Base-by-base conservation (phyloP, 169 alveolate species). In the Plasmodium reichenowi region DNA sequence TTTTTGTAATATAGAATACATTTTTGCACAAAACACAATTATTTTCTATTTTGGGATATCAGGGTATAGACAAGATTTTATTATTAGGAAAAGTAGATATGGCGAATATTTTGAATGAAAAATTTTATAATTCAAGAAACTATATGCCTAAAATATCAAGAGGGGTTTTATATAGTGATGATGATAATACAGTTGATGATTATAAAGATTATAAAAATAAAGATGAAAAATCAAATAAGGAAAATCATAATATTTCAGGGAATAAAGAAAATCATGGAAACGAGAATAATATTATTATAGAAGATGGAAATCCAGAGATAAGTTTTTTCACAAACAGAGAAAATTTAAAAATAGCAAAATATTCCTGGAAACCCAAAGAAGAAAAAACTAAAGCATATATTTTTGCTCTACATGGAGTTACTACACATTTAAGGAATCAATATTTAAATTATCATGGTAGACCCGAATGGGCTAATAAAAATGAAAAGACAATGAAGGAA, bases 391-490 rank as follows among this genome's bases (percentile, higher is more conserved):
- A 91, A 88, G 96, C 93, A 8, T 60, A 70, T 58, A 59, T 93
- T 15, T 87, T 93, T 22, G 89, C 93, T 60, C 92, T 91, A 26
- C 96, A 93, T 85, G 96, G 96, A 59, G 86, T 88, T 22, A 68
- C 93, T 24, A 80, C 93, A 20, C 96, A 93, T 67, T 73, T 91
- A 56, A 91, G 94, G 26, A 93, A 88, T 48, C 95, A 93, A 52
- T 93, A 83, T 83, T 50, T 89, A 17, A 93, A 93, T 24, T 93
- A 80, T 78, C 76, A 63, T 64, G 88, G 88, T 29, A 62, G 76
- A 29, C 88, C 88, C 52, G 1, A 32, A 24, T 76, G 88, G 88
- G 74, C 52, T 32, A 70, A 73, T 45, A 50, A 58, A 45, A 60
- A 20, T 26, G 17, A 12, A n/a, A 54, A 60, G 9, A 38, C 47